Evolutionary conservation across 2,329 filamentous ascomycete species (phyloP).

Genomic region (Pestalotiopsis sp.): DNA sequence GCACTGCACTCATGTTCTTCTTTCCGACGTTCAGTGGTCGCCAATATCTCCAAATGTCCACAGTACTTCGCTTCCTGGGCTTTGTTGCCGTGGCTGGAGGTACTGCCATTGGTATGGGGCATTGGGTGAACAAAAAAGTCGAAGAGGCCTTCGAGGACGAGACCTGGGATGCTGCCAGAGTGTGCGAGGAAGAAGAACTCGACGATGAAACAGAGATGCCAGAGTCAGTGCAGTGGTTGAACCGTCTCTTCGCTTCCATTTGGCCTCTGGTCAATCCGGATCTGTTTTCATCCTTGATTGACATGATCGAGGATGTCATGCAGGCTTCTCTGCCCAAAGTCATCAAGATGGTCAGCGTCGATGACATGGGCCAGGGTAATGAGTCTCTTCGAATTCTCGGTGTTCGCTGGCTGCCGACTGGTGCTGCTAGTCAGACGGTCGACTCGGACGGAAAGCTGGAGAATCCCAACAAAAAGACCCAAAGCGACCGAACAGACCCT

Average conservation of each 20-base stretch:
- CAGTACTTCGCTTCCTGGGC: constrained; percentile 23
- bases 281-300: constrained; percentile 67
- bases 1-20: constrained; percentile 25
- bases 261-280: constrained; percentile 80
- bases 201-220: constrained; percentile 51
- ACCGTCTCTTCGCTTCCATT: constrained; percentile 65
- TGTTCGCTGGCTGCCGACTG: constrained; percentile 71
- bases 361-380: constrained; percentile 75
- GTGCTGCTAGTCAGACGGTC: constrained; percentile 66
- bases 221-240: constrained; percentile 72
- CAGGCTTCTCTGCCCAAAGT: constrained; percentile 71
- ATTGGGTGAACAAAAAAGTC: constrained; percentile 65
- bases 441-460: constrained; percentile 59
- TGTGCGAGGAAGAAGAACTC: constrained; percentile 48
- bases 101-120: constrained; percentile 48
- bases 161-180: constrained; percentile 66
- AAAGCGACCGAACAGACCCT: constrained; percentile 52
- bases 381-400: constrained; percentile 72
- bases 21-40: constrained; percentile 21
- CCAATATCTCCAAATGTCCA: constrained; percentile 17
- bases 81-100: constrained; percentile 28
- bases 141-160: constrained; percentile 67
- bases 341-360: constrained; percentile 74
- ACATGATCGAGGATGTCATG: constrained; percentile 79
- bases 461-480: constrained; percentile 37